A percentile compares a stretch with the other conserved stretches of the same genome.
These are phyloP conservation scores for Schwanniomyces sp. DNA, from an alignment of 805 yeast species.

Conservation along the genomic window DNA sequence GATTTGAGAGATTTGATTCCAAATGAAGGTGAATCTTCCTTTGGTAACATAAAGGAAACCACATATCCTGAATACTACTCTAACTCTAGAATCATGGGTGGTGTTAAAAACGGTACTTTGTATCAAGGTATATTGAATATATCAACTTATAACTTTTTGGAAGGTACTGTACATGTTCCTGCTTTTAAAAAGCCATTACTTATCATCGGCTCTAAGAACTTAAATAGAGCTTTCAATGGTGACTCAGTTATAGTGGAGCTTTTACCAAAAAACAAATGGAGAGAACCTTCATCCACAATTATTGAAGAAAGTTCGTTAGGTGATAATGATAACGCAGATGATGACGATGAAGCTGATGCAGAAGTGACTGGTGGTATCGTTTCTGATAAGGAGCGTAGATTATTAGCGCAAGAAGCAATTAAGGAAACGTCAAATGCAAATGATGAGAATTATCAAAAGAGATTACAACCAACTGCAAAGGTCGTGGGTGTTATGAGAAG, in stretches of 20 bases:
- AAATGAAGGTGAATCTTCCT: constrained; percentile 42
- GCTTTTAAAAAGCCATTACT: constrained; percentile 80
- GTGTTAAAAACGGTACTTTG: constrained; percentile 80
- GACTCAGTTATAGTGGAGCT: constrained; percentile 90
- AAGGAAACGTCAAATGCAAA: constrained; percentile 47
- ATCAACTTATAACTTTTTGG: constrained; percentile 83
- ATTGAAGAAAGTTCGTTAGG: constrained; percentile 72
- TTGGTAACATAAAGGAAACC: constrained; percentile 45
- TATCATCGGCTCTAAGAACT: constrained; percentile 75
- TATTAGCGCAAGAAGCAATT: constrained; percentile 76
- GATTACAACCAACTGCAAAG: constrained; percentile 87
- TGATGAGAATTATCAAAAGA: constrained; percentile 38
- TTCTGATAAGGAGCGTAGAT: constrained; percentile 68
- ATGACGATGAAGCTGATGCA: constrained; percentile 34
- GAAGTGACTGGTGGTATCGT: constrained; percentile 36
- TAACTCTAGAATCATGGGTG: constrained; percentile 84
- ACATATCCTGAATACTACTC: constrained; percentile 77
- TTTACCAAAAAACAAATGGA: constrained; percentile 84
- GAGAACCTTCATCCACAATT: constrained; percentile 75
- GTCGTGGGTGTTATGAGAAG: constrained; percentile 86
- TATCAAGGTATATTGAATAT: constrained; percentile 83
- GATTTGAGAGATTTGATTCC: constrained; percentile 80
- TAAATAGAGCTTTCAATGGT: constrained; percentile 90
- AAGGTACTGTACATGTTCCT: constrained; percentile 74
- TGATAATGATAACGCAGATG: constrained; percentile 60